Percentiles rank a stretch among this genome's conserved stretches.
These are phyloP conservation scores for Pisolithus orientalis DNA, from an alignment of 768 basidiomycete species.

Conservation along the genomic window DNA sequence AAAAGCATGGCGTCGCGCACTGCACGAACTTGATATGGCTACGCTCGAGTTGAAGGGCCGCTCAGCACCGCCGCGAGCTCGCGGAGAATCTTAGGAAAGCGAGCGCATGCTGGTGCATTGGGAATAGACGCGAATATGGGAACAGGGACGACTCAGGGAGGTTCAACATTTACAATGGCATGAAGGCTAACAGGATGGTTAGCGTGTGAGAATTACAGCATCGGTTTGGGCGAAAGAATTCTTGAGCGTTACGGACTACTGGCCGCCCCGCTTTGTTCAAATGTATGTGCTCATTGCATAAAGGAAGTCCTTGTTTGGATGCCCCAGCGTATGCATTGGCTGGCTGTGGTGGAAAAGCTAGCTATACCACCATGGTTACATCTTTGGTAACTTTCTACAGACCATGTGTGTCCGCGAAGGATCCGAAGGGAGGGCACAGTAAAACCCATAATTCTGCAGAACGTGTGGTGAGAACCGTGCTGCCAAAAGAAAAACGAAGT, in stretches of 20 bases:
- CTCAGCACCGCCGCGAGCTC: slow-evolving; percentile 51
- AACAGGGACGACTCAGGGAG: slow-evolving; percentile 5
- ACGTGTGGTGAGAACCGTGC: neutral
- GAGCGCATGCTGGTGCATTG: slow-evolving; percentile 53
- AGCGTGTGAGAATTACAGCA: no score
- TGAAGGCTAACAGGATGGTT: no score
- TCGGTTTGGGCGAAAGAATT: no score
- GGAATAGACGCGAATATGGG: slow-evolving; percentile 45
- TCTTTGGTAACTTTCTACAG: slow-evolving; percentile 57
- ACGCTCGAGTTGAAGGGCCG: slow-evolving; percentile 53
- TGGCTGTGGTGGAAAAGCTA: no score
- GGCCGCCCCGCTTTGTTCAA: no score
- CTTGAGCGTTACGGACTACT: no score
- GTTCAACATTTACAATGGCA: no score
- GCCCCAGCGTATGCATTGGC: no score
- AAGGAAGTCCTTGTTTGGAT: no score
- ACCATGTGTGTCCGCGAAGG: slow-evolving; percentile 61
- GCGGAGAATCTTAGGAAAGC: slow-evolving; percentile 57
- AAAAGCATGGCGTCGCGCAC: slow-evolving; percentile 41
- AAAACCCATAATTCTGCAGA: slow-evolving; percentile 56
- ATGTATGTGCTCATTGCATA: no score
- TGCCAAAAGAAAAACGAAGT: neutral
- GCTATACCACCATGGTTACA: slow-evolving; percentile 12
- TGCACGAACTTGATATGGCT: slow-evolving; percentile 57
- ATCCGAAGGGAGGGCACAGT: slow-evolving; percentile 62